Base-by-base conservation (phyloP, 140 eudicot genomes). In the Stevia rebaudiana region DNA sequence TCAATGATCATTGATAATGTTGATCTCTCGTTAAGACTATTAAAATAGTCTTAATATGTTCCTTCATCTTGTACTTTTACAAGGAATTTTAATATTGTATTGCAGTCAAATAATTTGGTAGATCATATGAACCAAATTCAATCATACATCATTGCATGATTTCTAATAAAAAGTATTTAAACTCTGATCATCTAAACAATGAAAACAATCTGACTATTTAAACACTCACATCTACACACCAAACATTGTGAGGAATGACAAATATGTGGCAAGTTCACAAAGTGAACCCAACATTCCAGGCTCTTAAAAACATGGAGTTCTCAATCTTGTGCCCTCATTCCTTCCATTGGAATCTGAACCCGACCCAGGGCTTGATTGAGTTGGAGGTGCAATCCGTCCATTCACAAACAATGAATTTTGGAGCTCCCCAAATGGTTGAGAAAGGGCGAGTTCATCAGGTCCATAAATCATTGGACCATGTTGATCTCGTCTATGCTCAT, bases 311-410 rank as follows among this genome's bases (percentile, higher is more conserved):
- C 79, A 74, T 28, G 70, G 79, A 40, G 58, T 61, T 30, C 70
- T 74, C 22, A 30, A 33, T 67, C 70, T 67, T 42, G 68, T 80
- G 11, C 73, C 73, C 17, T 63, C 68, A 11, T 77, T 58, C 24
- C 66, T 65, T 75, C 70, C 76, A 44, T 61, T 36, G 63, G 67
- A 37, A 15, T 77, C 83, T 10, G 82, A 65, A 48, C 79, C 72
- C 0, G 71, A 65, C 65, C 68, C 50, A 11, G 81, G 78, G 56
- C 85, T 83, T 11, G 77, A 74, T 3, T 53, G 83, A 17, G 79
- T 75, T 13, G 95, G 95, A 31, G 95, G 95, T 10, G 88, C 91
- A 10, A 86, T 59, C 7, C 56, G 81, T 16, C 95, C 95, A 33
- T 86, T 66, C 17, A 81, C 84, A 51, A 86, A 86, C 58, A 86